Base-by-base conservation (phyloP, 2,329 filamentous ascomycete genomes). In the Diaporthe citrichinensis region DNA sequence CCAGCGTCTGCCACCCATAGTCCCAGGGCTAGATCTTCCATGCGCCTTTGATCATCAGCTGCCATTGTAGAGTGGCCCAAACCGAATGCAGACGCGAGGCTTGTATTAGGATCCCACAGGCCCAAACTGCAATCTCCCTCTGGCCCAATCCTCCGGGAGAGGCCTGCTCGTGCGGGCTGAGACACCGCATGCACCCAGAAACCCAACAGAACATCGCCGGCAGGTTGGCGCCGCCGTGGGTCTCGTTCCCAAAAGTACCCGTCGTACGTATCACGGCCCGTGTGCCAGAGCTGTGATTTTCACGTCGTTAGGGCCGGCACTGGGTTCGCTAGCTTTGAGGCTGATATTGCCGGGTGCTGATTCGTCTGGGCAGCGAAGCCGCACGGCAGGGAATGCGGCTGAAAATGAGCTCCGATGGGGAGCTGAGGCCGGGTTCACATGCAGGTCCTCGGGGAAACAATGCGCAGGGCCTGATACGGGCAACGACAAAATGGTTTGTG, bases 361-460 rank as follows among this genome's bases (percentile, higher is more conserved):
- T 74, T 76, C 71, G 74, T 14, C 55, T 14, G n/a, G 73, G 34
- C 57, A 25, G 53, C 20, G 55, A 41, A 59, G 53, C 51, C 53
- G 67, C 49, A 39, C 57, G 15, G 31, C 59, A 62, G 55, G 39
- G 46, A 46, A n/a, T 53, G 74, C 71, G 71, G 74, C 71, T 74
- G 71, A 68, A 14, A 31, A 44, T 14, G 36, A n/a, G 31, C n/a
- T 44, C 58, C 44, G 46, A 41, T 23, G 10, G 44, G 7, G n/a
- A 6, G 69, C 69, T 61, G 31, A 51, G 25, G 12, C 57, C 31
- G 25, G 49, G n/a, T 10, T 31, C 4, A 15, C 23, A 55, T 55
- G 46, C 23, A 23, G n/a, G 14, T 25, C 4, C 31, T 39, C 25
- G 61, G 61, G 25, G 6, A 25, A 17, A 20, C 14, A n/a, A 20